These are phyloP conservation scores for Blastobotrys mokoenaii DNA, from an alignment of 805 yeast species.

Conservation along the genomic window DNA sequence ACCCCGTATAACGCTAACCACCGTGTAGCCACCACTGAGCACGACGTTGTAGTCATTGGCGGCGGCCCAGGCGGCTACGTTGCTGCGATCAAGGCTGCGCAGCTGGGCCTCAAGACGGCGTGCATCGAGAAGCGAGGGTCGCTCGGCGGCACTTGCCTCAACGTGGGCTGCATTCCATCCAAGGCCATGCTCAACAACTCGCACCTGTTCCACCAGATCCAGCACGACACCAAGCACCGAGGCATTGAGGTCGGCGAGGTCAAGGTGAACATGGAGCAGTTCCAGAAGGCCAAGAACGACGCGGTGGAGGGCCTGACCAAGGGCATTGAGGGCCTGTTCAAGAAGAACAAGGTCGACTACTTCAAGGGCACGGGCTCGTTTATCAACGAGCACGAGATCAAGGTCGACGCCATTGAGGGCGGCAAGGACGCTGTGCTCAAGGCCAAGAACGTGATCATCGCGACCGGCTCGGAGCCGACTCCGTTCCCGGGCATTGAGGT, in stretches of 20 bases:
- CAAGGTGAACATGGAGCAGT: constrained; percentile 60
- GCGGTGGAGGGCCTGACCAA: constrained; percentile 84
- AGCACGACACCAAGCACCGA: constrained; percentile 73
- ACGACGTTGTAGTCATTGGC: constrained; percentile 91
- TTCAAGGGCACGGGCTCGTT: constrained; percentile 91
- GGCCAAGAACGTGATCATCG: constrained; percentile 86
- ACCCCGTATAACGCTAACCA: neutral
- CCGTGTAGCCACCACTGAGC: constrained; percentile 35
- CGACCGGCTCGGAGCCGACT: constrained; percentile 97
- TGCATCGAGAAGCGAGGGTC: constrained; percentile 95
- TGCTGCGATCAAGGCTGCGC: constrained; percentile 98
- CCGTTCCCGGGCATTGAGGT: constrained; percentile 97
- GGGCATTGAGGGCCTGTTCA: constrained; percentile 91
- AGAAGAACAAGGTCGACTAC: constrained; percentile 91
- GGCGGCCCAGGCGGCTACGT: constrained; percentile 99
- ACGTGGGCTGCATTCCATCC: constrained; percentile 98
- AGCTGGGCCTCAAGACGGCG: constrained; percentile 87
- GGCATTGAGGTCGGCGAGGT: constrained; percentile 84
- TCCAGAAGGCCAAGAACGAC: constrained; percentile 88
- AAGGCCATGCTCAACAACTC: constrained; percentile 93
- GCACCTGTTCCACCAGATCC: constrained; percentile 80
- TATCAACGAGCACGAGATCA: constrained; percentile 66
- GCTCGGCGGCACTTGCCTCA: constrained; percentile 96
- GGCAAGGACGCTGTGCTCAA: constrained; percentile 60
- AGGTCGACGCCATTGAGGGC: constrained; percentile 83